A percentile compares a stretch with the other conserved stretches of the same genome.
Conservation (phyloP, 768 basidiomycete genomes). For the Termitomyces sp. region DNA sequence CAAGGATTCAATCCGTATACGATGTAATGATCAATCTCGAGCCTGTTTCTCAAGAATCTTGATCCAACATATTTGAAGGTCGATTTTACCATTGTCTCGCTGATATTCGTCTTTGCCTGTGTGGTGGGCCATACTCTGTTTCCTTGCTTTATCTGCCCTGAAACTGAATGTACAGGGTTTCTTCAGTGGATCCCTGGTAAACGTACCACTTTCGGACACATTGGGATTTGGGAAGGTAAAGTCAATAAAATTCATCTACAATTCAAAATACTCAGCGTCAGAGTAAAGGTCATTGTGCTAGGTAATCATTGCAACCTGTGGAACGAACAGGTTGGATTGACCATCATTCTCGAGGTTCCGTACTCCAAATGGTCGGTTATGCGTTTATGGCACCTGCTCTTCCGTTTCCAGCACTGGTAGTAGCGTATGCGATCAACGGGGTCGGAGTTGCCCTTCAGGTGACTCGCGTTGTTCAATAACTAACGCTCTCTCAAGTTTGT, state of each 20-base stretch:
- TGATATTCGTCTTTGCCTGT: conserved; percentile 39
- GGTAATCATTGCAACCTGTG: conserved; percentile 11
- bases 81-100: conserved; percentile 42
- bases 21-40: conserved; percentile 30
- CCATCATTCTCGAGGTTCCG: conserved; percentile 30
- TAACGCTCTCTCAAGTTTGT: background rate
- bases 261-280: no score
- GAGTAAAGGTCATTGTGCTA: conserved; percentile 20
- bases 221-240: conserved; percentile 29
- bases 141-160: background rate
- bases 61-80: conserved; percentile 27
- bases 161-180: conserved; percentile 21
- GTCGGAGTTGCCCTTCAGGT: conserved; percentile 33
- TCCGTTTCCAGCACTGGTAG: conserved; percentile 51
- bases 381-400: conserved; percentile 41
- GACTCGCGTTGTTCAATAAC: background rate
- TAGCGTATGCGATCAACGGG: conserved; percentile 30
- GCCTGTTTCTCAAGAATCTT: conserved; percentile 14
- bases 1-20: conserved; percentile 61
- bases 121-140: conserved; percentile 21
- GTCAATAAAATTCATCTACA: background rate
- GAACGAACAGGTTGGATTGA: background rate
- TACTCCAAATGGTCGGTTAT: conserved; percentile 43
- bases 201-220: conserved; percentile 24
- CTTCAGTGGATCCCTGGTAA: conserved; percentile 26